Evolutionary conservation across 768 basidiomycete species (phyloP).

Genomic region (Mycena latifolia): DNA sequence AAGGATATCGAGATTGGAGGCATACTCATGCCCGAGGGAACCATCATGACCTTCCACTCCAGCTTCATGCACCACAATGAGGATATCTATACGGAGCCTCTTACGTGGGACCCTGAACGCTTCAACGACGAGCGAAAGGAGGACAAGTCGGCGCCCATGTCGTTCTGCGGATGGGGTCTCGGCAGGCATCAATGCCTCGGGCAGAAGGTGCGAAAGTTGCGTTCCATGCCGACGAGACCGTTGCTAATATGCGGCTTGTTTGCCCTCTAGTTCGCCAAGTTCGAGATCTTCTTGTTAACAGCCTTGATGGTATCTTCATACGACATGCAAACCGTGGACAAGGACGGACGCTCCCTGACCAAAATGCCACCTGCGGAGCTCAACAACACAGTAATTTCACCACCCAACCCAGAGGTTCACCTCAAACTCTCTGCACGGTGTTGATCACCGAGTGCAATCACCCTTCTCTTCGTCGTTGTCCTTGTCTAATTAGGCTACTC

Average conservation of each 20-base stretch:
- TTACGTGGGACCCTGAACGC: conserved; percentile 16
- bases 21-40: not conserved
- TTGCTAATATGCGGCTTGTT: not conserved
- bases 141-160: conserved; percentile 10
- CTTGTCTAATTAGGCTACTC: too few relatives aligned
- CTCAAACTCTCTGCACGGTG: conserved; percentile 6
- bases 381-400: conserved; percentile 19
- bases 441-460: conserved; percentile 5
- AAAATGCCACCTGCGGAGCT: conserved; percentile 15
- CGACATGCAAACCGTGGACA: conserved; percentile 15
- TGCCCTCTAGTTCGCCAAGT: conserved; percentile 12
- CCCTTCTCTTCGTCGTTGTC: too few relatives aligned
- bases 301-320: conserved; percentile 12
- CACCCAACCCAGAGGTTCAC: conserved; percentile 7
- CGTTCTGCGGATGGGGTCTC: conserved; percentile 14
- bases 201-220: not conserved
- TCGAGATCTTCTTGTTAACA: conserved; percentile 20
- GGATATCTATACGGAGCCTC: conserved; percentile 8
- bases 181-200: conserved; percentile 20
- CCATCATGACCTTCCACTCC: conserved; percentile 13
- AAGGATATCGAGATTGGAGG: conserved; percentile 9
- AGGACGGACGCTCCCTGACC: not conserved
- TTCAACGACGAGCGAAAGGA: conserved; percentile 1
- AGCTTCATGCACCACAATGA: conserved; percentile 22
- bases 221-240: not conserved